Conservation (phyloP, 148 eudicot species). For the Limonium bicolor region DNA sequence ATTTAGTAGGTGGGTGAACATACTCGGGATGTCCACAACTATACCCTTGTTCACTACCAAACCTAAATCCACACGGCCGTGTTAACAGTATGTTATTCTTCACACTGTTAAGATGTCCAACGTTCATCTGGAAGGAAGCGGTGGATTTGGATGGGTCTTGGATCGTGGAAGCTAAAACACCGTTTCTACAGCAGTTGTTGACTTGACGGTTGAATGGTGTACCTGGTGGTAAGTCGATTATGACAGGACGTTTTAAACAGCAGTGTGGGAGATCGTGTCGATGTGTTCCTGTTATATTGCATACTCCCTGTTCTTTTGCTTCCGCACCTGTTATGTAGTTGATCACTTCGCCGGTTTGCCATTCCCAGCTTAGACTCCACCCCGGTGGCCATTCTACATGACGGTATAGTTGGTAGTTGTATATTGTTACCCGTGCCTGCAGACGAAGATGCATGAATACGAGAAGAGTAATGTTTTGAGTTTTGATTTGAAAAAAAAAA, state of each 20-base stretch:
- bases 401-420: constrained; percentile 56
- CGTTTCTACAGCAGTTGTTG: constrained; percentile 62
- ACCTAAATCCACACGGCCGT: constrained; percentile 27
- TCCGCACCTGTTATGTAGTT: constrained; percentile 62
- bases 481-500: not conserved
- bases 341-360: constrained; percentile 48
- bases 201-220: constrained; percentile 35
- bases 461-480: not conserved
- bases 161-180: constrained; percentile 38
- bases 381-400: constrained; percentile 65
- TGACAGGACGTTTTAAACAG: constrained; percentile 44
- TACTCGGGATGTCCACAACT: constrained; percentile 38
- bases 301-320: constrained; percentile 65
- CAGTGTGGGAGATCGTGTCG: constrained; percentile 50
- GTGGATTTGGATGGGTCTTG: constrained; percentile 29
- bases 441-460: too few relatives aligned
- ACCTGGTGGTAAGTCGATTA: constrained; percentile 55
- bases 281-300: constrained; percentile 26
- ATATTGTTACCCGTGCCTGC: constrained; percentile 42
- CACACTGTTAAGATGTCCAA: constrained; percentile 15
- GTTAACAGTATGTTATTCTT: too few relatives aligned
- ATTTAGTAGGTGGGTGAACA: constrained; percentile 42
- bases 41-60: constrained; percentile 57
- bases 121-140: constrained; percentile 44
- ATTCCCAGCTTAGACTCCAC: constrained; percentile 65